These are phyloP conservation scores for Hamamelis virginiana DNA, from an alignment of 164 flowering plant genomes.

Conservation along the genomic window DNA sequence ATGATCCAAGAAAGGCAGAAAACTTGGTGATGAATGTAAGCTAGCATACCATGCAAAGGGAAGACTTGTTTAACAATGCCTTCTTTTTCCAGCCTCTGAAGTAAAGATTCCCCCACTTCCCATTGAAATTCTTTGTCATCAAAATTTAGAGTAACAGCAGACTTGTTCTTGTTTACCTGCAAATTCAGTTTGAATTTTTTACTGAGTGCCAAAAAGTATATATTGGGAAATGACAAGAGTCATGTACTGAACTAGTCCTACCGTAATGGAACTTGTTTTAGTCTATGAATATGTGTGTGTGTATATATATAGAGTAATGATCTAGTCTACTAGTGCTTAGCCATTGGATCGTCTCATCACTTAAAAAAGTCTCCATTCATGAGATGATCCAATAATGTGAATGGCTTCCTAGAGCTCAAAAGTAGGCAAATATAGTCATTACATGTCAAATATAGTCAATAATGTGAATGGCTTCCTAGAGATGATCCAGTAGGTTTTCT, in stretches of 20 bases:
- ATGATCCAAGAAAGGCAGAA: conserved; percentile 5
- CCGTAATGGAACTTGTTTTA: too few relatives aligned
- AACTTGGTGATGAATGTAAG: conserved; percentile 5
- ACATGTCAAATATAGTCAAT: too few relatives aligned
- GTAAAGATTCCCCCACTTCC: conserved; percentile 66
- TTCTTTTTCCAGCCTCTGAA: conserved; percentile 55
- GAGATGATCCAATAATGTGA: too few relatives aligned
- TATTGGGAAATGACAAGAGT: background rate
- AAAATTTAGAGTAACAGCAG: conserved; percentile 35
- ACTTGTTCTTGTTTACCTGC: conserved; percentile 59
- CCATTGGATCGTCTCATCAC: too few relatives aligned
- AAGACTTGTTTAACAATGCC: conserved; percentile 72
- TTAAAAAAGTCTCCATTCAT: too few relatives aligned
- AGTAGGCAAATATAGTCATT: too few relatives aligned
- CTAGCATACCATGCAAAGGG: conserved; percentile 81
- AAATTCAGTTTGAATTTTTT: background rate
- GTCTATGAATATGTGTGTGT: too few relatives aligned
- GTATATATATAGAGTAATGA: too few relatives aligned
- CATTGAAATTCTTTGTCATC: conserved; percentile 47
- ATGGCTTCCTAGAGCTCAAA: too few relatives aligned
- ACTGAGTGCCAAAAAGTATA: background rate
- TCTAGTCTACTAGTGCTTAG: too few relatives aligned
- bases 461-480: too few relatives aligned
- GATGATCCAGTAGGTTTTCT: too few relatives aligned
- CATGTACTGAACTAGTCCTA: background rate